Base-by-base conservation (phyloP, 2,329 filamentous ascomycete genomes). In the Stachybotrys chartarum region DNA sequence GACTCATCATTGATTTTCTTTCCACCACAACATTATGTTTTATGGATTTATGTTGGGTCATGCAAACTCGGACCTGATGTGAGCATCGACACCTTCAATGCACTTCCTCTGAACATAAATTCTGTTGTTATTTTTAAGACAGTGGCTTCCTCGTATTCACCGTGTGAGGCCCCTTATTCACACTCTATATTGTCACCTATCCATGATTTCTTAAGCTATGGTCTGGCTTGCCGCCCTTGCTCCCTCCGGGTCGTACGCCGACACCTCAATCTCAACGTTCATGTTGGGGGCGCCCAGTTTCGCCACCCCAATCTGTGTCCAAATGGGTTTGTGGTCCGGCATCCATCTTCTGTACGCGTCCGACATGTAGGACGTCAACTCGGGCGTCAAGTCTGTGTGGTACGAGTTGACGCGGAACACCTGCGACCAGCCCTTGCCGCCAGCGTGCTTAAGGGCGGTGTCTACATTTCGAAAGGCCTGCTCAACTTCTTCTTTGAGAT, bases 391-490 rank as follows among this genome's bases (percentile, higher is more conserved):
- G 1, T 63, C 64, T 0, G 70, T 63, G 58, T 75, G 72, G 59
- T 80, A 81, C 1, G 72, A 73, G 30, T 70, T 73, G 14, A 80
- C 67, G 0, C 68, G 67, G 57, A 68, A 79, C 1, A 84, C 81
- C 59, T 83, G 77, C 35, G 64, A 61, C 77, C 77, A 81, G 7
- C 78, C 79, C 53, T 79, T 75, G 0, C 78, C 79, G 1, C 82
- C 82, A 0, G 78, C 80, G 2, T 72, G 57, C 51, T 72, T 74
- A 1, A 84, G 65, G 7, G 64, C 68, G 1, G 70, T 62, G 3
- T 85, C 78, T 5, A 84, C 77, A 55, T 84, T 85, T 0, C 63
- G 62, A 60, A 85, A 84, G 0, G 80, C 77, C 57, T 74, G 68
- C 53, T 76, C 74, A 51, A 80, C 75, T 54, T 80, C 68, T 0